Conservation (phyloP, 345 rosid genomes). For the Aegle marmelos region DNA sequence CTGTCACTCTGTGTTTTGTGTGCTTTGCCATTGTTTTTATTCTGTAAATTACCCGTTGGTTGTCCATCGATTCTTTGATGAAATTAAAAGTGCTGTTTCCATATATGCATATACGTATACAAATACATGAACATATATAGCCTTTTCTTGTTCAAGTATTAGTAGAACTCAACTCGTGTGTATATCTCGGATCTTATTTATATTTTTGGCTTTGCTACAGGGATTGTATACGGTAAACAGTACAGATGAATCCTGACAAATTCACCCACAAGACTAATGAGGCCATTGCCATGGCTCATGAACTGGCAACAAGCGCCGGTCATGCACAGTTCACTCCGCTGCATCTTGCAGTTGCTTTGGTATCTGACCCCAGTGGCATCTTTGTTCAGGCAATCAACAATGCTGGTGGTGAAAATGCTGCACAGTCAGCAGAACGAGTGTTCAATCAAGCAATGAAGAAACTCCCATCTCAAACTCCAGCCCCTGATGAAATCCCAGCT, state of each 20-base stretch:
- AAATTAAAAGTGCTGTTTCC: too few relatives aligned
- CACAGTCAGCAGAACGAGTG: conserved; percentile 61
- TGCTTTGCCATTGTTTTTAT: neutral
- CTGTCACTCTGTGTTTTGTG: neutral
- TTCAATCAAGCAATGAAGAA: conserved; percentile 70
- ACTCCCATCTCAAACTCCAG: conserved; percentile 76
- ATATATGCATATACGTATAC: too few relatives aligned
- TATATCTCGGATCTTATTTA: neutral
- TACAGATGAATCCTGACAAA: conserved; percentile 78
- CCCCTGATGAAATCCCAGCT: conserved; percentile 71
- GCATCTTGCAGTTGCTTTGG: conserved; percentile 64
- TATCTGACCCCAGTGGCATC: conserved; percentile 70
- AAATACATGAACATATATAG: too few relatives aligned
- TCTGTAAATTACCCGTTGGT: neutral
- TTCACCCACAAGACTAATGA: conserved; percentile 92
- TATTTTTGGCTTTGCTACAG: neutral
- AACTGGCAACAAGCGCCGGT: conserved; percentile 54
- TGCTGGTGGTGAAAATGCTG: conserved; percentile 58
- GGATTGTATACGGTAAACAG: neutral
- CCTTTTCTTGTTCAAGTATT: neutral
- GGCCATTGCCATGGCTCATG: conserved; percentile 64
- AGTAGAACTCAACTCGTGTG: too few relatives aligned
- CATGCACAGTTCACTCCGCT: conserved; percentile 89
- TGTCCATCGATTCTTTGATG: neutral
- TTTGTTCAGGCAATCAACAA: conserved; percentile 60